Conservation (phyloP, 495 filamentous ascomycete genomes). For the Daldinia bambusicola region DNA sequence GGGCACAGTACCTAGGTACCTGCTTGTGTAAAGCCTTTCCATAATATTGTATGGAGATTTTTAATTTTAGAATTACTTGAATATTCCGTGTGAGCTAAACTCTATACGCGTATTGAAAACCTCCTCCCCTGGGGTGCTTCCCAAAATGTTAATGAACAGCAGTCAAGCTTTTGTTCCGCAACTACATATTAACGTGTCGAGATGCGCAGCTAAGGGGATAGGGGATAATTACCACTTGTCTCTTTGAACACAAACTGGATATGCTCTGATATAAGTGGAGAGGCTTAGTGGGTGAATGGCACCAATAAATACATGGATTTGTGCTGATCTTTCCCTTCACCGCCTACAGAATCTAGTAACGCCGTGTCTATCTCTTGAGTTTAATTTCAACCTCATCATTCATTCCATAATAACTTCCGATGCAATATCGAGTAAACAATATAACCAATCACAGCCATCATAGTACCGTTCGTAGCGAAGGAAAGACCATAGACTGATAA, state of each 20-base stretch:
- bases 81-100: too few species aligned
- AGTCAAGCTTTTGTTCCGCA: not conserved
- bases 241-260: not conserved
- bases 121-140: not conserved
- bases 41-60: too few species aligned
- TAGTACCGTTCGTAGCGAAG: not conserved
- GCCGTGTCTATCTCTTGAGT: not conserved
- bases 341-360: not conserved
- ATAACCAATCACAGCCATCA: not conserved
- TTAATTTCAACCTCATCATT: not conserved
- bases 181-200: not conserved
- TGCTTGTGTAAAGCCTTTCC: too few species aligned
- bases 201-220: not conserved
- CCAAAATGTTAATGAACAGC: not conserved
- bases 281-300: not conserved
- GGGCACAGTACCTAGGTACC: too few species aligned
- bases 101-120: too few species aligned
- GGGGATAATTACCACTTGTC: not conserved
- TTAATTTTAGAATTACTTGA: too few species aligned
- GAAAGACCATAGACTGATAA: not conserved
- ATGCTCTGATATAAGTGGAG: not conserved
- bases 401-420: not conserved
- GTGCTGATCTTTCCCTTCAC: not conserved
- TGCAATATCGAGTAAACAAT: not conserved
- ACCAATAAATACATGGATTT: not conserved